Evolutionary conservation across 139 green algal species (phyloP).

Genomic region (Chlamydomonas asymmetrica): DNA sequence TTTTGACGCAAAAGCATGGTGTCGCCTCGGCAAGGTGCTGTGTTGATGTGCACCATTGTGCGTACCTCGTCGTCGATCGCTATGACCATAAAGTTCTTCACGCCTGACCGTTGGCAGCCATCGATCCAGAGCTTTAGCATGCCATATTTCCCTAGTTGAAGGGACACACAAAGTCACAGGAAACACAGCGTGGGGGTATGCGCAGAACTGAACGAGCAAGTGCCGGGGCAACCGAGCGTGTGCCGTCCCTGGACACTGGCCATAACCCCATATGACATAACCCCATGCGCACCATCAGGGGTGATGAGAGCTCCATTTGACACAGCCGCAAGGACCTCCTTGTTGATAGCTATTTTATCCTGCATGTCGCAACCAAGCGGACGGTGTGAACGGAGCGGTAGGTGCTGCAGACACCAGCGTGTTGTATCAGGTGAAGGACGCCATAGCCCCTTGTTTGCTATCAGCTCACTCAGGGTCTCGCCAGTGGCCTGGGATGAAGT

Average conservation of each 20-base stretch:
- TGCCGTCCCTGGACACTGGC: background rate
- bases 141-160: constrained; percentile 13
- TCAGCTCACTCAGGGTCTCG: background rate
- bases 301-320: constrained; percentile 48
- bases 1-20: too few species aligned
- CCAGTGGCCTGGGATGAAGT: background rate
- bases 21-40: background rate
- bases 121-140: constrained; percentile 74
- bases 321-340: constrained; percentile 48
- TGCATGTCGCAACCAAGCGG: background rate
- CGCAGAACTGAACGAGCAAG: background rate
- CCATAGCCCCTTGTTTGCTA: too few species aligned
- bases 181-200: background rate
- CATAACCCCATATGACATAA: too few species aligned
- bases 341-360: constrained; percentile 30
- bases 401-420: background rate
- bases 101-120: constrained; percentile 47
- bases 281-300: constrained; percentile 12
- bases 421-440: background rate
- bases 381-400: background rate
- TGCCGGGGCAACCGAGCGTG: background rate
- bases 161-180: background rate
- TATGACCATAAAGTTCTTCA: constrained; percentile 77
- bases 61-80: constrained; percentile 65
- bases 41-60: background rate